Percentiles rank a stretch among this genome's conserved stretches.
Evolutionary conservation across 768 basidiomycete species (phyloP).

Genomic region (Xanthoconium purpureum): DNA sequence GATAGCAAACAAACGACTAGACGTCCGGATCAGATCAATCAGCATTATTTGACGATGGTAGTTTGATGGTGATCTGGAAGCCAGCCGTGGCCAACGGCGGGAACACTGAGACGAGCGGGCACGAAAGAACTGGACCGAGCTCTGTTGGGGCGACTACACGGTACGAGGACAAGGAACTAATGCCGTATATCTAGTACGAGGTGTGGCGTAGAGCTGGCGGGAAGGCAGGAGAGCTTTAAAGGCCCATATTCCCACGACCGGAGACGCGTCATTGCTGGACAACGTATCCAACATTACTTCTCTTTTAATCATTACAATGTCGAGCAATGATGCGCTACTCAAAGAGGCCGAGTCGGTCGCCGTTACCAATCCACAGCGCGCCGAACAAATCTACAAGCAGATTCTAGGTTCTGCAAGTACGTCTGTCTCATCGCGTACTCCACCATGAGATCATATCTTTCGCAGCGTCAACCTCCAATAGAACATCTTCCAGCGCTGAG

Average conservation of each 20-base stretch:
- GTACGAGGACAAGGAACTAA: too few species aligned
- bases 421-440: constrained; percentile 5
- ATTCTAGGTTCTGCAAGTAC: constrained; percentile 48
- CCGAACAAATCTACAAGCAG: constrained; percentile 73
- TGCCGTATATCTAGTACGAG: too few species aligned
- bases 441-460: neutral
- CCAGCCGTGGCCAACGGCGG: too few species aligned
- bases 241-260: constrained; percentile 19
- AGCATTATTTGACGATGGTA: too few species aligned
- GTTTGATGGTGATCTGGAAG: too few species aligned
- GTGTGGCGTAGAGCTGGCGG: too few species aligned
- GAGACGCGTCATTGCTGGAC: constrained; percentile 24
- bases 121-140: too few species aligned
- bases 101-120: too few species aligned
- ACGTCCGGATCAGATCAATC: too few species aligned
- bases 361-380: constrained; percentile 50
- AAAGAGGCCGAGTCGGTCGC: constrained; percentile 51
- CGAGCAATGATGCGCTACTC: constrained; percentile 23
- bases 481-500: constrained; percentile 35
- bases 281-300: neutral
- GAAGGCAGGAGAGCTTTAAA: too few species aligned
- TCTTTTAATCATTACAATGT: constrained; percentile 13
- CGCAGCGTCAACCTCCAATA: constrained; percentile 34
- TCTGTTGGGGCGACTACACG: too few species aligned
- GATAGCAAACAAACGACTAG: too few species aligned